Base-by-base conservation (phyloP, 371 early-diverging fungal species). In the Syncephalis plumigaleata region DNA sequence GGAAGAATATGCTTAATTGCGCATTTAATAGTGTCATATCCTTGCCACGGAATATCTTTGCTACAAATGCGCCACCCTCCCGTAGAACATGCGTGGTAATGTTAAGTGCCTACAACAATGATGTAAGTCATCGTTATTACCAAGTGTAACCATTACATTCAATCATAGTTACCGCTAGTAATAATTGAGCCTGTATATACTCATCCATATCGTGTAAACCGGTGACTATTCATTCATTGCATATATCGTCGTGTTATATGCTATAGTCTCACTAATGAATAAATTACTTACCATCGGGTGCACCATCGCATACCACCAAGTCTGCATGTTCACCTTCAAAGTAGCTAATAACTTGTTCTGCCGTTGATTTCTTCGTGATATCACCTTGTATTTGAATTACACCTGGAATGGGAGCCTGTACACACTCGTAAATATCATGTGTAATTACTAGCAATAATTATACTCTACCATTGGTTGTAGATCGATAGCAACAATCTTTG, bases 131-230 rank as follows among this genome's bases (percentile, higher is more conserved):
- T 31, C 11, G 4, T 4, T 31, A 31, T 31, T 7, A 7, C 31
- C 31, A 31, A n/a, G n/a, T n/a, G n/a, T 31, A 7, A 11, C 31
- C 31, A 31, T 31, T 31, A 31, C 31, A 36, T n/a, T n/a, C n/a
- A n/a, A n/a, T n/a, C n/a, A 4, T 42, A 46, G 63, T 60, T 63
- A 74, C 85, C 3, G 95, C 88, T 26, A 89, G 65, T 23, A 98
- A 58, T 11, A 99, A 71, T 58, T 96, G 91, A 4, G 91, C 88
- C 58, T 99, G 99, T 51, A 97, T 84, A 59, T 93, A 98, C 64
- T 97, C 98, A 70, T 99, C 99, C 75, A 98, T 81, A 56, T 98
- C 98, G 56, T 96, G 98, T 40, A 97, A 71, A 27, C 98, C 98
- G 18, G 98, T 98, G 18, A 97, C 91, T 23, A 50, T n/a, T n/a